Percentiles rank a stretch among this genome's conserved stretches.
Evolutionary conservation across 257 asterid genomes (phyloP).

Genomic region (Solanum etuberosum): DNA sequence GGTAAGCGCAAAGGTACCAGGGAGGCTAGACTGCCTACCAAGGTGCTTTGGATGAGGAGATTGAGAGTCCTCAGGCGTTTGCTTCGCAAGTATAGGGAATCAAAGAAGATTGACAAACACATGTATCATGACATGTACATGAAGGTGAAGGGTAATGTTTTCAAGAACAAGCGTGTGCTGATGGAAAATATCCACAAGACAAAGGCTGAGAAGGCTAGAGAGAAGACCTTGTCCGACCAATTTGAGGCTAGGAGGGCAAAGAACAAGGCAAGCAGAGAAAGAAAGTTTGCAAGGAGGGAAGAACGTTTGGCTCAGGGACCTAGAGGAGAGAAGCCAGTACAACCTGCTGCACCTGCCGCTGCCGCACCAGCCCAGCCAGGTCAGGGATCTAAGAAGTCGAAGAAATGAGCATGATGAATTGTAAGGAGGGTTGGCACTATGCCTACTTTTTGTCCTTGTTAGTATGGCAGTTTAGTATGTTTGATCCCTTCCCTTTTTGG

Average conservation of each 20-base stretch:
- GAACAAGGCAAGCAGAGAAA: neutral
- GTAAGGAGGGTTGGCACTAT: neutral
- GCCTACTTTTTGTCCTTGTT: neutral
- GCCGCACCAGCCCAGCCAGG: neutral
- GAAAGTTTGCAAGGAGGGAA: neutral
- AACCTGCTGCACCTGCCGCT: neutral
- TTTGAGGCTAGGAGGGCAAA: neutral
- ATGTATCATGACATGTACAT: neutral
- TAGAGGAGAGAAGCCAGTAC: neutral
- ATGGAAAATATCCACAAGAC: neutral
- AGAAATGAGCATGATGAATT: slow-evolving; percentile 1
- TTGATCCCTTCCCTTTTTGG: neutral
- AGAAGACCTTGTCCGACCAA: neutral
- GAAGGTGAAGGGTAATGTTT: neutral
- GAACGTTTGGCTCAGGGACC: slow-evolving; percentile 8
- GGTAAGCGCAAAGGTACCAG: no score
- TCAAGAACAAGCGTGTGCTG: neutral
- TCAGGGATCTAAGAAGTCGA: slow-evolving; percentile 2
- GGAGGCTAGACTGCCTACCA: no score
- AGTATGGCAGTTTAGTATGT: neutral
- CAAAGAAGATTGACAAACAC: neutral
- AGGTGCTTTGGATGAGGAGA: no score
- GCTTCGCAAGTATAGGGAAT: no score
- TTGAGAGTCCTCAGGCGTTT: no score
- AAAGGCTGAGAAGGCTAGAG: neutral